Evolutionary conservation across 83 land plant genomes (phyloP).

Genomic region (Thuja plicata): DNA sequence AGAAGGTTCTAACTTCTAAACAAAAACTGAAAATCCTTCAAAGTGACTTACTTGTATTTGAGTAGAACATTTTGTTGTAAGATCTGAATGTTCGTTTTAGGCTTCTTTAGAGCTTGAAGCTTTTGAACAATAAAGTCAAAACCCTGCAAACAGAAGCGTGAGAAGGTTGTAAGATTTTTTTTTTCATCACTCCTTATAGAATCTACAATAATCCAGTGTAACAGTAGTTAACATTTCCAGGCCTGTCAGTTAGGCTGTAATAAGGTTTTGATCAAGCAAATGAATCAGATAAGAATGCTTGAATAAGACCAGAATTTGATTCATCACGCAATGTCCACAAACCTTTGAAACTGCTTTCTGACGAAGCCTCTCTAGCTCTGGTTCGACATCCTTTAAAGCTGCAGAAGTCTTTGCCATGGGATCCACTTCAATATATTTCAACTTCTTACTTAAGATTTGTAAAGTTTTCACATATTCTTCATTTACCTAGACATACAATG

Average conservation of each 20-base stretch:
- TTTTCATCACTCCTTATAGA: background rate
- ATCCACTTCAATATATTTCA: conserved; percentile 83
- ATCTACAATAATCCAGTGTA: background rate
- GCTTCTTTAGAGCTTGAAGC: conserved; percentile 94
- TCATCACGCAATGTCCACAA: background rate
- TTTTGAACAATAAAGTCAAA: conserved; percentile 95
- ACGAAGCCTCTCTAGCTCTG: conserved; percentile 92
- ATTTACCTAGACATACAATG: conserved; percentile 72
- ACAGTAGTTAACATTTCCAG: background rate
- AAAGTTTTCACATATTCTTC: conserved; percentile 95
- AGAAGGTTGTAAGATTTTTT: background rate
- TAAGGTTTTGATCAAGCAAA: background rate
- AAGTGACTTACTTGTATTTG: conserved; percentile 88
- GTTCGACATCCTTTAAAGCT: conserved; percentile 92
- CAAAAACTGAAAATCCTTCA: background rate
- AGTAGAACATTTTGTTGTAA: conserved; percentile 97
- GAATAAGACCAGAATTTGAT: background rate
- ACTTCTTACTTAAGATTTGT: conserved; percentile 83
- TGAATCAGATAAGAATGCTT: background rate
- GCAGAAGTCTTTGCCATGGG: conserved; percentile 77
- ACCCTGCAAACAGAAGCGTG: conserved; percentile 41
- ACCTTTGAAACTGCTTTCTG: conserved; percentile 97
- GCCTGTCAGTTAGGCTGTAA: background rate
- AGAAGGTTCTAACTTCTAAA: background rate
- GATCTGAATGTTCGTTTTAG: conserved; percentile 98